Evolutionary conservation across 2,329 filamentous ascomycete species (phyloP).

Genomic region (Botrytis squamosa): DNA sequence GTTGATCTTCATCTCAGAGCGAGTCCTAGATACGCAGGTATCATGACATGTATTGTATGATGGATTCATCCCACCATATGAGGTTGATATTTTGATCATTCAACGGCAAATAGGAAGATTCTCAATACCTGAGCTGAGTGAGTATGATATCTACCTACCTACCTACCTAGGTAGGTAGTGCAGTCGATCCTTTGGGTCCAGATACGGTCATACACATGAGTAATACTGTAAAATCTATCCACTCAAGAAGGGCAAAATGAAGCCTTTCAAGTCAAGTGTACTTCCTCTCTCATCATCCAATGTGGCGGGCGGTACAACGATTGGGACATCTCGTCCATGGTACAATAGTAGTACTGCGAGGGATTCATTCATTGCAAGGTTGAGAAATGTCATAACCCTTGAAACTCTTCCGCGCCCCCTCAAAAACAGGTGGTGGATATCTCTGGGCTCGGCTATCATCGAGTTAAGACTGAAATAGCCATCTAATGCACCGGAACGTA

Average conservation of each 20-base stretch:
- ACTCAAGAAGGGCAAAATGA: neutral
- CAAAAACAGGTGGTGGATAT: neutral
- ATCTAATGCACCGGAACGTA: neutral
- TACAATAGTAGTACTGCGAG: neutral
- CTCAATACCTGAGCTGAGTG: neutral
- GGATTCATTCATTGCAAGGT: neutral
- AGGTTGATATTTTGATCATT: neutral
- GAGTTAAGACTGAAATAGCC: slow-evolving; percentile 8
- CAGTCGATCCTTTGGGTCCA: neutral
- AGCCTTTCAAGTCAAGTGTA: neutral
- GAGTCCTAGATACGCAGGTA: neutral
- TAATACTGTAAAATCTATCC: neutral
- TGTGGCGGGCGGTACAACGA: neutral
- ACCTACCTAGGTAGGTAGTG: neutral
- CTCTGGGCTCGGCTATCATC: slow-evolving; percentile 8
- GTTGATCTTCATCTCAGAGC: neutral
- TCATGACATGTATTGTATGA: neutral
- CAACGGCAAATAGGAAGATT: neutral
- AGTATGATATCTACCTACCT: neutral
- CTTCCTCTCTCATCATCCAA: neutral
- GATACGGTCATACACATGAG: neutral
- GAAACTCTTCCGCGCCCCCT: neutral
- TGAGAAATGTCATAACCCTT: neutral
- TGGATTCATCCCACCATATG: neutral
- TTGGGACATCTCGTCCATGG: neutral